Evolutionary conservation across 2,329 filamentous ascomycete genomes (phyloP).

Genomic region (Beauveria varroae): DNA sequence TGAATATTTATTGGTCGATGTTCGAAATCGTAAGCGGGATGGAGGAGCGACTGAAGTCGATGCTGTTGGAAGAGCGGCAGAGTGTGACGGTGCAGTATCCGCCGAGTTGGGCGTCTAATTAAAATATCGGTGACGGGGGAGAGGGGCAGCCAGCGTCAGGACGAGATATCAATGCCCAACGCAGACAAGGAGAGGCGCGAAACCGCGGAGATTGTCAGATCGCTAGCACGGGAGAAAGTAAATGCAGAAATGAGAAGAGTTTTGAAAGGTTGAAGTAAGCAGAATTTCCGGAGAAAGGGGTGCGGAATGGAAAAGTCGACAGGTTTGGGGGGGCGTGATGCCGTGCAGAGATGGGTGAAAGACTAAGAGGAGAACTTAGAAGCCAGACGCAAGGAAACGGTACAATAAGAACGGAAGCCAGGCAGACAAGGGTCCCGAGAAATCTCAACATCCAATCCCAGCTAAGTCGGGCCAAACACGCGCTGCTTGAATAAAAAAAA

Average conservation of each 20-base stretch:
- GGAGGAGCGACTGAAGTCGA: neutral
- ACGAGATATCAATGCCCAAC: slow-evolving; percentile 9
- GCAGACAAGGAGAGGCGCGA: slow-evolving; percentile 1
- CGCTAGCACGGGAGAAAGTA: neutral
- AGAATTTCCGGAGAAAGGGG: slow-evolving; percentile 1
- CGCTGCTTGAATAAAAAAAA: slow-evolving; percentile 11
- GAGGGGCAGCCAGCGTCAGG: slow-evolving; percentile 13
- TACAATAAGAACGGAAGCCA: slow-evolving; percentile 9
- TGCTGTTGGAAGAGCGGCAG: neutral
- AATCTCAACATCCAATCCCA: slow-evolving; percentile 7
- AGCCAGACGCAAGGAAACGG: slow-evolving; percentile 9
- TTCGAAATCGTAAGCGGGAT: neutral
- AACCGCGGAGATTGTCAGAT: neutral
- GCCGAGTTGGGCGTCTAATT: slow-evolving; percentile 8
- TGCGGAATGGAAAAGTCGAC: neutral
- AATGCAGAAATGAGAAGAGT: neutral
- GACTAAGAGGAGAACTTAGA: slow-evolving; percentile 16
- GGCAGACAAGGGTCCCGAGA: slow-evolving; percentile 9
- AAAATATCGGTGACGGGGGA: slow-evolving; percentile 10
- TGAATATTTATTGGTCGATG: slow-evolving; percentile 1
- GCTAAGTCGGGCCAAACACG: slow-evolving; percentile 9
- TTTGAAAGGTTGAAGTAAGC: neutral
- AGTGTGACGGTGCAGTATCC: neutral
- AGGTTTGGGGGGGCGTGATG: slow-evolving; percentile 2
- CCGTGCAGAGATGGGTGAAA: slow-evolving; percentile 12